These are phyloP conservation scores for Echria macrotheca DNA, from an alignment of 495 filamentous ascomycete species.

Conservation along the genomic window DNA sequence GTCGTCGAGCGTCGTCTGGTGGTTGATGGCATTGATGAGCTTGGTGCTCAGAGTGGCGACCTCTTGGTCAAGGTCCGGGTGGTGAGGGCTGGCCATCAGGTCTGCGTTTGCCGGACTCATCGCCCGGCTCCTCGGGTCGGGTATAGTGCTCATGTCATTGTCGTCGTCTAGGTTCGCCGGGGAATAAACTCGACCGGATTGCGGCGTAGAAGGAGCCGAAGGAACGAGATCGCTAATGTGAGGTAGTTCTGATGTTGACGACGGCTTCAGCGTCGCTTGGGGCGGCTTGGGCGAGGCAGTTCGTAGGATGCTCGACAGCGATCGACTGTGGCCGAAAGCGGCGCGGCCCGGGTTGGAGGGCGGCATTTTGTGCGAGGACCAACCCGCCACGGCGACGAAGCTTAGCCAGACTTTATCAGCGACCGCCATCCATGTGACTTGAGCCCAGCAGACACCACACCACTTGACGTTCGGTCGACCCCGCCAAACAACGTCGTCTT, in stretches of 20 bases:
- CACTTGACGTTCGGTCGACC: too few species aligned
- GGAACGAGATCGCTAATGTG: constrained; percentile 16
- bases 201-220: constrained; percentile 24
- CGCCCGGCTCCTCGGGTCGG: constrained; percentile 42
- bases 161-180: constrained; percentile 34
- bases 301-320: constrained; percentile 41
- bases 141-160: constrained; percentile 44
- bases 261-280: constrained; percentile 14
- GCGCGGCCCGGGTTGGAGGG: constrained; percentile 26
- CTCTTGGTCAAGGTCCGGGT: constrained; percentile 80
- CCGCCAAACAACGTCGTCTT: not conserved
- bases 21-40: constrained; percentile 93
- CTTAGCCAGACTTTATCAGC: constrained; percentile 36
- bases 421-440: constrained; percentile 20
- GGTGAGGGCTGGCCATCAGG: constrained; percentile 30
- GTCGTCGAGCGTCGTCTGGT: constrained; percentile 90
- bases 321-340: constrained; percentile 43
- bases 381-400: constrained; percentile 45
- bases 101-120: constrained; percentile 30
- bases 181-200: constrained; percentile 25
- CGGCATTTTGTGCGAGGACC: constrained; percentile 42
- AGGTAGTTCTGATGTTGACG: constrained; percentile 14
- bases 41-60: constrained; percentile 90
- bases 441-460: too few species aligned
- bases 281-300: constrained; percentile 25